phyloP scores from a whole-genome alignment of 306 rosid species.

The Dalbergia cochinchinensis region DNA sequence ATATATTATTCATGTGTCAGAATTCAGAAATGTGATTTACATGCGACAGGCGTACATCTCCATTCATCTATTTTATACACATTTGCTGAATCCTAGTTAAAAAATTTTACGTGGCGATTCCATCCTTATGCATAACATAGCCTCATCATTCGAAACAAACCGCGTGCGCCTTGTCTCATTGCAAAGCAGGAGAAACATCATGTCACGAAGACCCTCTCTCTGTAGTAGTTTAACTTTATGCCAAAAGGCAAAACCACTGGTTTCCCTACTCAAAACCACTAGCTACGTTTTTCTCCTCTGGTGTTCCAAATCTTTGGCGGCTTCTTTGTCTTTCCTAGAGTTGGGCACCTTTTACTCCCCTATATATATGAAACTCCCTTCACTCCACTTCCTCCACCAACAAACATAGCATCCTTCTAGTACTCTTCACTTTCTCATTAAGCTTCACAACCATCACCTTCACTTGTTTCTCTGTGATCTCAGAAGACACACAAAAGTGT shows the following conservation, averaged over 20 bases:
- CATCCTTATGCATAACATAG: too few relatives aligned
- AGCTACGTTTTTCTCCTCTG: slow-evolving; percentile 11
- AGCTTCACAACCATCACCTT: neutral
- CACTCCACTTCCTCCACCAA: neutral
- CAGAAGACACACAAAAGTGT: too few relatives aligned
- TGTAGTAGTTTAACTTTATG: neutral
- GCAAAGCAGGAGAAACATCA: too few relatives aligned
- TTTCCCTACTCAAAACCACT: slow-evolving; percentile 14
- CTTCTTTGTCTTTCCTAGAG: neutral
- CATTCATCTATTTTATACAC: too few relatives aligned
- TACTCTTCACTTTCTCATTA: neutral
- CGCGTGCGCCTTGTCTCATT: too few relatives aligned
- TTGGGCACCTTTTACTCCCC: neutral
- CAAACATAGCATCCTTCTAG: neutral
- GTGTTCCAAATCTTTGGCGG: slow-evolving; percentile 22
- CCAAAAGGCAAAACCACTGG: slow-evolving; percentile 1
- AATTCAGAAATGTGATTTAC: too few relatives aligned
- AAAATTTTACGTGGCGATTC: too few relatives aligned
- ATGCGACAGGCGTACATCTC: too few relatives aligned
- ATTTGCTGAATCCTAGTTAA: too few relatives aligned
- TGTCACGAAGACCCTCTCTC: too few relatives aligned
- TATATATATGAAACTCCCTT: slow-evolving; percentile 9
- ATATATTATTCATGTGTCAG: too few relatives aligned
- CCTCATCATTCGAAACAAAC: too few relatives aligned
- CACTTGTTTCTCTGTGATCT: neutral